phyloP scores from a whole-genome alignment of 805 yeast species.

The Suhomyces vadensis region DNA sequence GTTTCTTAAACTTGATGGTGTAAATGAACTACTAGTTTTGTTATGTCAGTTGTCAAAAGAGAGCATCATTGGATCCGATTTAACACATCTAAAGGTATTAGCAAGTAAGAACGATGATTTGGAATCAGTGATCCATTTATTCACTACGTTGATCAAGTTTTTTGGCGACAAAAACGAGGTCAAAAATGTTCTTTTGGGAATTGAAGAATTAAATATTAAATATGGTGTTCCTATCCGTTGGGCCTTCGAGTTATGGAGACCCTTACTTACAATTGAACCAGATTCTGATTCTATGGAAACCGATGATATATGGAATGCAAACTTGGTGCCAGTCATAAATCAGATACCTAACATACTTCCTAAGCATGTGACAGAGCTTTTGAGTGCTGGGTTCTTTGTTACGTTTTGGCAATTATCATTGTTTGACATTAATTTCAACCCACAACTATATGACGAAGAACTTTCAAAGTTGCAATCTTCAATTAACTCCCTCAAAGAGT shows the following conservation, averaged over 20 bases:
- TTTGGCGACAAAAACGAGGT: slow-evolving; percentile 42
- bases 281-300: neutral
- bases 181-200: slow-evolving; percentile 36
- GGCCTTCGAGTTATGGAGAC: slow-evolving; percentile 82
- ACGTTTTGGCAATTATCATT: slow-evolving; percentile 74
- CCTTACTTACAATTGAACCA: slow-evolving; percentile 22
- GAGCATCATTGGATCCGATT: slow-evolving; percentile 33
- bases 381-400: slow-evolving; percentile 48
- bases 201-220: slow-evolving; percentile 40
- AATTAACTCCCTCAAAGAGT: slow-evolving; percentile 36
- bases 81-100: slow-evolving; percentile 65
- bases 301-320: slow-evolving; percentile 5
- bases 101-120: slow-evolving; percentile 74
- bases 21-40: slow-evolving; percentile 67
- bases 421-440: slow-evolving; percentile 65
- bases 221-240: slow-evolving; percentile 56
- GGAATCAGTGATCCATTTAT: slow-evolving; percentile 63
- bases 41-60: slow-evolving; percentile 51
- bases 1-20: slow-evolving; percentile 43
- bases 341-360: slow-evolving; percentile 11
- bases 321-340: slow-evolving; percentile 4
- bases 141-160: slow-evolving; percentile 56
- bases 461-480: slow-evolving; percentile 38
- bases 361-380: slow-evolving; percentile 19
- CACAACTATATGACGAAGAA: slow-evolving; percentile 51